Percentiles rank a stretch among this genome's conserved stretches.
Evolutionary conservation across 2,329 filamentous ascomycete species (phyloP).

Genomic region (Paracamarosporium sp.): DNA sequence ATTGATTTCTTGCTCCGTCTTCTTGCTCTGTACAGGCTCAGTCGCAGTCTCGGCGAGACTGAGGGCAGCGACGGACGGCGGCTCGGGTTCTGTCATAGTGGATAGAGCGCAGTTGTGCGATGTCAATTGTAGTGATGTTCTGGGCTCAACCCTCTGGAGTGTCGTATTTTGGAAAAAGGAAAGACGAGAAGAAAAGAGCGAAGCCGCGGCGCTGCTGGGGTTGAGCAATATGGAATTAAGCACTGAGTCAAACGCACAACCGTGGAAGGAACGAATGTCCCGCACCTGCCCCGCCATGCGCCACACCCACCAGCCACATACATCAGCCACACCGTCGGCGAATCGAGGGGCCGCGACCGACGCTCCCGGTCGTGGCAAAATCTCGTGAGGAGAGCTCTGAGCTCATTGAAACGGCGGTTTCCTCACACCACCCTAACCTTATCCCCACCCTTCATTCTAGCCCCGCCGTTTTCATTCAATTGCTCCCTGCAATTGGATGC

Average conservation of each 20-base stretch:
- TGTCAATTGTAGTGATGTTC: too few relatives aligned
- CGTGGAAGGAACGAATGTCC: slow-evolving; percentile 12
- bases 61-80: slow-evolving; percentile 48
- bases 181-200: neutral
- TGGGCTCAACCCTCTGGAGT: too few relatives aligned
- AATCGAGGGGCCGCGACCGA: slow-evolving; percentile 7
- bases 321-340: neutral
- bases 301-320: slow-evolving; percentile 20
- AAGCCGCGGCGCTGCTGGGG: neutral
- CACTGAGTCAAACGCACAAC: slow-evolving; percentile 9
- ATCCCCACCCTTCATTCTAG: slow-evolving; percentile 12
- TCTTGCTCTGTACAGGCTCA: slow-evolving; percentile 30
- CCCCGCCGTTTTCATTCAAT: slow-evolving; percentile 21
- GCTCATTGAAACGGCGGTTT: slow-evolving; percentile 4
- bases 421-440: slow-evolving; percentile 26
- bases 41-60: slow-evolving; percentile 46
- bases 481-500: slow-evolving; percentile 30
- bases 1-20: slow-evolving; percentile 61
- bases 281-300: slow-evolving; percentile 15
- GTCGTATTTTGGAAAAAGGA: neutral
- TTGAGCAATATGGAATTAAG: neutral
- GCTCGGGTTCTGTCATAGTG: slow-evolving; percentile 48
- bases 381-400: slow-evolving; percentile 33
- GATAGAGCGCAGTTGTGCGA: neutral
- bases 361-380: slow-evolving; percentile 29